These are phyloP conservation scores for Neonectria punicea DNA, from an alignment of 2,329 filamentous ascomycete species.

Conservation along the genomic window DNA sequence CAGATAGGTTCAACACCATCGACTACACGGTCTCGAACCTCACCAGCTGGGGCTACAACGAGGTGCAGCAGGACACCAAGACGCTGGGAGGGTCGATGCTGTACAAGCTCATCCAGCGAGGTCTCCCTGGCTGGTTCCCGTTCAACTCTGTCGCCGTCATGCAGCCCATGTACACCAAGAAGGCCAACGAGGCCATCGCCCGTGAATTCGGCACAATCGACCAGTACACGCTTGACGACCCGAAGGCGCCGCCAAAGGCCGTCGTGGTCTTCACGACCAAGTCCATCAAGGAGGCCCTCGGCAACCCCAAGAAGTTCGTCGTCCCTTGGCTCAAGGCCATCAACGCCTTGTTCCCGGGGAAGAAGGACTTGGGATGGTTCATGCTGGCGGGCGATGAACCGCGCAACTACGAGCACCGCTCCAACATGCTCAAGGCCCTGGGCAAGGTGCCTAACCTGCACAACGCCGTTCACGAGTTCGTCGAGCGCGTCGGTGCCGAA, in stretches of 20 bases:
- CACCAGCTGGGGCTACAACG: slow-evolving; percentile 57
- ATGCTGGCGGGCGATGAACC: slow-evolving; percentile 52
- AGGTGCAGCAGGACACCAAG: slow-evolving; percentile 44
- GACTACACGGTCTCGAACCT: slow-evolving; percentile 56
- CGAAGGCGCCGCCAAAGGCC: slow-evolving; percentile 47
- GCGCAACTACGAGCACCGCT: slow-evolving; percentile 46
- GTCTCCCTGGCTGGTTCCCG: slow-evolving; percentile 56
- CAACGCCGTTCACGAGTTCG: slow-evolving; percentile 45
- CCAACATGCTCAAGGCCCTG: slow-evolving; percentile 45
- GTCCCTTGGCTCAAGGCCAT: slow-evolving; percentile 48
- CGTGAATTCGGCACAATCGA: slow-evolving; percentile 49
- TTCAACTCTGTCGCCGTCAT: slow-evolving; percentile 56
- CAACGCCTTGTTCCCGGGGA: slow-evolving; percentile 47
- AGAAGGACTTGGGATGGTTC: slow-evolving; percentile 52
- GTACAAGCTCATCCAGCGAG: slow-evolving; percentile 59
- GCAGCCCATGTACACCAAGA: slow-evolving; percentile 59
- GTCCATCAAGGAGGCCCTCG: slow-evolving; percentile 47
- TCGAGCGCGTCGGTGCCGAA: slow-evolving; percentile 49
- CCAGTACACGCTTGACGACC: slow-evolving; percentile 47
- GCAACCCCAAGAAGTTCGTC: slow-evolving; percentile 46
- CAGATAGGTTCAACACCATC: slow-evolving; percentile 68
- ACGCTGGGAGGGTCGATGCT: slow-evolving; percentile 55
- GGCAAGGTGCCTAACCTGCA: slow-evolving; percentile 48
- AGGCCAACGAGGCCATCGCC: slow-evolving; percentile 52
- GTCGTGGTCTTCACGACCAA: slow-evolving; percentile 41